Evolutionary conservation across 495 filamentous ascomycete genomes (phyloP).

Genomic region (Cudoniella acicularis): DNA sequence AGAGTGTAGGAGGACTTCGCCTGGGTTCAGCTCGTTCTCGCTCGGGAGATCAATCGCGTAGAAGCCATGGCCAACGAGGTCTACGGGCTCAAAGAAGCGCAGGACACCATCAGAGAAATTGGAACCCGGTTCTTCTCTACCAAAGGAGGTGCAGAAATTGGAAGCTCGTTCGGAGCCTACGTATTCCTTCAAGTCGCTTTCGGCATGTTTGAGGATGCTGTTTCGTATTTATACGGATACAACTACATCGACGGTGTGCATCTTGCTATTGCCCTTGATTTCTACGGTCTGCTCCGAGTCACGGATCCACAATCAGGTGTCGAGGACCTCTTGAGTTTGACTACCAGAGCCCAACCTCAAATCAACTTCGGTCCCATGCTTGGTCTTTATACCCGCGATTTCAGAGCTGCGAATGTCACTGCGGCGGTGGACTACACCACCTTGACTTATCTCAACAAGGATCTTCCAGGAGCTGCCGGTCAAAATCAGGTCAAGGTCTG

Average conservation of each 20-base stretch:
- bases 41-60: conserved; percentile 79
- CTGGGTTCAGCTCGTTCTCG: conserved; percentile 93
- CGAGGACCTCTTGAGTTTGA: conserved; percentile 66
- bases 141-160: conserved; percentile 60
- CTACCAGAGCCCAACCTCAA: conserved; percentile 74
- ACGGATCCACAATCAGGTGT: conserved; percentile 65
- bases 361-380: conserved; percentile 92
- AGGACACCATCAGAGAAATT: conserved; percentile 79
- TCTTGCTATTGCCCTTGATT: conserved; percentile 84
- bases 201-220: conserved; percentile 93
- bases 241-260: conserved; percentile 90
- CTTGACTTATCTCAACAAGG: conserved; percentile 88
- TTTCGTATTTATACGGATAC: conserved; percentile 84
- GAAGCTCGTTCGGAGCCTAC: conserved; percentile 73
- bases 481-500: conserved; percentile 76
- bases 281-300: conserved; percentile 90
- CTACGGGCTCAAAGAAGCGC: conserved; percentile 83
- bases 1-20: conserved; percentile 88
- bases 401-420: conserved; percentile 80
- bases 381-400: conserved; percentile 92
- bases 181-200: conserved; percentile 88
- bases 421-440: conserved; percentile 91
- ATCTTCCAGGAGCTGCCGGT: conserved; percentile 69
- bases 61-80: conserved; percentile 83
- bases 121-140: conserved; percentile 82